Evolutionary conservation across 2,329 filamentous ascomycete species (phyloP).

Genomic region (Trichothecium roseum): DNA sequence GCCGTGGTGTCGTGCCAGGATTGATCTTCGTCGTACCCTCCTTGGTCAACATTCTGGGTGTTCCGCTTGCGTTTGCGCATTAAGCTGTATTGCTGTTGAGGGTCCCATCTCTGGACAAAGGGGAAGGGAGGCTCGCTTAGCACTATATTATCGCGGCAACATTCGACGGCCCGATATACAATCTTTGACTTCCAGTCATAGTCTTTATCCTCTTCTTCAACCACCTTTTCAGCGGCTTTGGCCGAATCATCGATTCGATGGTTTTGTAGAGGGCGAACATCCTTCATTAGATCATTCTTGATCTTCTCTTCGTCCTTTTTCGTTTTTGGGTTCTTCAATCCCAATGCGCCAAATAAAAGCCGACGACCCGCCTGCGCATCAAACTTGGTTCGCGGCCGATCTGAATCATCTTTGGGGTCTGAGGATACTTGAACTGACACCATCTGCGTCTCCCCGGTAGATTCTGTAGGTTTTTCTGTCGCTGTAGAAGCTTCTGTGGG

Average conservation of each 20-base stretch:
- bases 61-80: constrained; percentile 40
- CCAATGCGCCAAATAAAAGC: constrained; percentile 63
- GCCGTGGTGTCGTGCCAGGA: constrained; percentile 21
- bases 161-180: constrained; percentile 71
- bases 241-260: constrained; percentile 17
- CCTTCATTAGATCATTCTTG: constrained; percentile 47
- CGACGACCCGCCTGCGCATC: constrained; percentile 53
- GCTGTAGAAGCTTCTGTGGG: constrained; percentile 1
- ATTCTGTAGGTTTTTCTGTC: constrained; percentile 2
- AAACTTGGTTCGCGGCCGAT: constrained; percentile 6
- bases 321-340: constrained; percentile 56
- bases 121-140: constrained; percentile 77
- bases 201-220: constrained; percentile 3
- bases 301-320: constrained; percentile 58
- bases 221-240: constrained; percentile 5
- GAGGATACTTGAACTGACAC: not conserved
- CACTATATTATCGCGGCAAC: constrained; percentile 56
- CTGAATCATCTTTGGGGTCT: constrained; percentile 5
- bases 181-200: constrained; percentile 68
- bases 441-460: not conserved
- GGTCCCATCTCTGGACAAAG: constrained; percentile 83
- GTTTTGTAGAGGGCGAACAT: constrained; percentile 31
- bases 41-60: constrained; percentile 19
- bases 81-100: constrained; percentile 45
- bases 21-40: constrained; percentile 16